These are phyloP conservation scores for Malbranchea zuffiana DNA, from an alignment of 2,329 filamentous ascomycete species.

Conservation along the genomic window DNA sequence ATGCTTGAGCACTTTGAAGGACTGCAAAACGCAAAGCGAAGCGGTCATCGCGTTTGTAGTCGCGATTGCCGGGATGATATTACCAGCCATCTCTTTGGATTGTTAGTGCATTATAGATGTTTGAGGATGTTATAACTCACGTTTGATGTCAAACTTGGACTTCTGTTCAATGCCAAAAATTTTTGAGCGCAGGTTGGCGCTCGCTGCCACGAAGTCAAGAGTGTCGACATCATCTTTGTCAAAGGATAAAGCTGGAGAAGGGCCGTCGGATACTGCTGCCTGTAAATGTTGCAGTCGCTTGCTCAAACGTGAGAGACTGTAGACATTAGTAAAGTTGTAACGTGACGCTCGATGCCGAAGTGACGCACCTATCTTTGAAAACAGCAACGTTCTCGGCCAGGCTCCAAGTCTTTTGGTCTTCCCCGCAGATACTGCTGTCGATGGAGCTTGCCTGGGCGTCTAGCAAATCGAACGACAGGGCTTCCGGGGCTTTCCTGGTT, in stretches of 20 bases:
- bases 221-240: slow-evolving; percentile 97
- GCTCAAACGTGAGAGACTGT: slow-evolving; percentile 61
- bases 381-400: slow-evolving; percentile 72
- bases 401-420: slow-evolving; percentile 72
- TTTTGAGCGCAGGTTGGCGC: slow-evolving; percentile 76
- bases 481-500: slow-evolving; percentile 59
- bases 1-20: slow-evolving; percentile 75
- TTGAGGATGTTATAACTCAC: slow-evolving; percentile 27
- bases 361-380: slow-evolving; percentile 59
- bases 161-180: slow-evolving; percentile 83
- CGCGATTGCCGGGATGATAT: slow-evolving; percentile 96
- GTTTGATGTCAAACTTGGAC: slow-evolving; percentile 91
- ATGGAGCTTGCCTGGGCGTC: slow-evolving; percentile 43
- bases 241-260: slow-evolving; percentile 60
- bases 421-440: slow-evolving; percentile 44
- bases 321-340: slow-evolving; percentile 17
- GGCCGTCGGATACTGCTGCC: slow-evolving; percentile 34
- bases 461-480: slow-evolving; percentile 58
- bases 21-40: slow-evolving; percentile 79
- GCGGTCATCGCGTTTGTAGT: slow-evolving; percentile 97
- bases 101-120: slow-evolving; percentile 6
- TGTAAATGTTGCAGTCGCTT: slow-evolving; percentile 59
- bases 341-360: slow-evolving; percentile 2
- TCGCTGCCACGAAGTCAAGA: slow-evolving; percentile 83
- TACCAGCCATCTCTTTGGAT: slow-evolving; percentile 77